These are phyloP conservation scores for Xylaria grammica DNA, from an alignment of 495 filamentous ascomycete genomes.

Conservation along the genomic window DNA sequence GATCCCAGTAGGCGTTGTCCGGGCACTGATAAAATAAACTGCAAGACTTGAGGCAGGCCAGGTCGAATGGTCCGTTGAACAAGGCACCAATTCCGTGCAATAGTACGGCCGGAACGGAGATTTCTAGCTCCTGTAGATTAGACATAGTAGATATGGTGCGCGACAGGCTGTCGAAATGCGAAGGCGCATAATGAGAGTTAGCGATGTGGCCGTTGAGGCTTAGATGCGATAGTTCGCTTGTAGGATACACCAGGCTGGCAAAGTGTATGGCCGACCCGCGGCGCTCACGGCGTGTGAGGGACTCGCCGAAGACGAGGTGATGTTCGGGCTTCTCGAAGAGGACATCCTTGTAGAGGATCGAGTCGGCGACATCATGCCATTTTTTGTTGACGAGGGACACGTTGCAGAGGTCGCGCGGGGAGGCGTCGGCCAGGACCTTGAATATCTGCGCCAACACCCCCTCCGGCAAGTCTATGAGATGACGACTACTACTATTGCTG, in stretches of 20 bases:
- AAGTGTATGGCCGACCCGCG: slow-evolving; percentile 38
- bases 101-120: slow-evolving; percentile 37
- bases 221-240: slow-evolving; percentile 29
- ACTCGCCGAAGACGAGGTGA: slow-evolving; percentile 41
- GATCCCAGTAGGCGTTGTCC: slow-evolving; percentile 41
- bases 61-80: slow-evolving; percentile 42
- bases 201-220: slow-evolving; percentile 30
- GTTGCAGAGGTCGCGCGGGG: slow-evolving; percentile 32
- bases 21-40: slow-evolving; percentile 37
- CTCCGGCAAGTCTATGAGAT: slow-evolving; percentile 29
- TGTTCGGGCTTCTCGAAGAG: slow-evolving; percentile 36
- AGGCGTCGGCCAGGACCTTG: slow-evolving; percentile 19
- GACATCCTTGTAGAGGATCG: slow-evolving; percentile 38
- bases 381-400: slow-evolving; percentile 36
- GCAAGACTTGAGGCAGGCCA: slow-evolving; percentile 40
- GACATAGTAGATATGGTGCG: slow-evolving; percentile 41
- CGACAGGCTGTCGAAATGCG: slow-evolving; percentile 33
- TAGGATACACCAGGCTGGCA: slow-evolving; percentile 36
- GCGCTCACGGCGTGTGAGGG: slow-evolving; percentile 32
- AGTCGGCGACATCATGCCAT: slow-evolving; percentile 36
- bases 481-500: background rate
- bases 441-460: slow-evolving; percentile 37
- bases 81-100: slow-evolving; percentile 39
- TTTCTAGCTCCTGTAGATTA: slow-evolving; percentile 39
- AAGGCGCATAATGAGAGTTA: slow-evolving; percentile 17